These are phyloP conservation scores for Guyanaporus albipodus DNA, from an alignment of 768 basidiomycete species.

Conservation along the genomic window DNA sequence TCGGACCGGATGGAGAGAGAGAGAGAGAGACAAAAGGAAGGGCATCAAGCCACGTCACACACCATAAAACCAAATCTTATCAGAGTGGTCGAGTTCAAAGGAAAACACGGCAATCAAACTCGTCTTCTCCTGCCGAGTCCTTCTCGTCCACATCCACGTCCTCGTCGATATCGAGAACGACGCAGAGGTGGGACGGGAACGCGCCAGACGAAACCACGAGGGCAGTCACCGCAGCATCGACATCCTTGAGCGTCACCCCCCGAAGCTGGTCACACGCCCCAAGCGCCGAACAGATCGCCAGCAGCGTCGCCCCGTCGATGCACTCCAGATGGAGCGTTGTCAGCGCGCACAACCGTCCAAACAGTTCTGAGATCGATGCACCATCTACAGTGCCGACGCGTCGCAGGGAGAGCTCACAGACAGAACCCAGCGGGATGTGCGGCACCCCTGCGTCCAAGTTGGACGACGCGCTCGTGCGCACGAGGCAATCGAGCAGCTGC, in stretches of 20 bases:
- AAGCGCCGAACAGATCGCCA: constrained; percentile 5
- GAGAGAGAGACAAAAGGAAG: too few species aligned
- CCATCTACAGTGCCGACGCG: constrained; percentile 2
- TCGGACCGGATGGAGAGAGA: too few species aligned
- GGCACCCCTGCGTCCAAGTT: background rate
- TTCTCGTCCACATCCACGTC: background rate
- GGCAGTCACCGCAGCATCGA: background rate
- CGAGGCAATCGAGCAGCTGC: constrained; percentile 35
- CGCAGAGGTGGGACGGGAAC: constrained; percentile 9
- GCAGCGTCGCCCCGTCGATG: constrained; percentile 1
- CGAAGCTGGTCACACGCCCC: constrained; percentile 3
- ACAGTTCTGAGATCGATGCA: constrained; percentile 2
- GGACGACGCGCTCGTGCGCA: background rate
- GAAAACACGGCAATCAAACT: background rate
- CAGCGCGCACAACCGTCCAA: constrained; percentile 2
- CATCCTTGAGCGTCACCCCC: constrained; percentile 12
- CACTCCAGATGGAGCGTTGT: constrained; percentile 8
- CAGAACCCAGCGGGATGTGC: constrained; percentile 3
- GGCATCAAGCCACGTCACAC: too few species aligned
- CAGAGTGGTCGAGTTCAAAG: background rate
- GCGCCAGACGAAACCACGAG: constrained; percentile 2
- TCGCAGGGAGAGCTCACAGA: constrained; percentile 12
- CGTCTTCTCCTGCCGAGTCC: background rate
- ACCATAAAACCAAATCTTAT: too few species aligned
- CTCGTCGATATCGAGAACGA: constrained; percentile 17